A percentile compares a stretch with the other conserved stretches of the same genome.
phyloP scores from a whole-genome alignment of 2,329 filamentous ascomycete species.

The Colletotrichum sp. region DNA sequence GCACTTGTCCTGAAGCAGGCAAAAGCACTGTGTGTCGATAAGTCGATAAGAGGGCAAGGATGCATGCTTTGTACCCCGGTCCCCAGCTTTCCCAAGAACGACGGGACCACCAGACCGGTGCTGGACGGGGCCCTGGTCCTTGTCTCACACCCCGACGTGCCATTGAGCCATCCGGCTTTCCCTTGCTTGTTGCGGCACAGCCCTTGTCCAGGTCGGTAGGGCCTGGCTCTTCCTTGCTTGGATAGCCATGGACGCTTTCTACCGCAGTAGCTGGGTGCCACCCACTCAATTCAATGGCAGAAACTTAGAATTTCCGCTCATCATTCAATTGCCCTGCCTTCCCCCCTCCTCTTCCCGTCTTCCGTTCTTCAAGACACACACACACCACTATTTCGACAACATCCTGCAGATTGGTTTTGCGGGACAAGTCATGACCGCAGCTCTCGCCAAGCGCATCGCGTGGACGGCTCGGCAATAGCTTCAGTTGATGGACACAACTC shows the following conservation, averaged over 20 bases:
- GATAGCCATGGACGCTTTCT: conserved; percentile 8
- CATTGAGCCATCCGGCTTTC: conserved; percentile 17
- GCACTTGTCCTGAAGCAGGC: conserved; percentile 12
- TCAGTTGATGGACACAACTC: conserved; percentile 6
- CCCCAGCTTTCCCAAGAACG: conserved; percentile 20
- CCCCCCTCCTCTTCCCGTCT: neutral
- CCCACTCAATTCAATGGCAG: conserved; percentile 10
- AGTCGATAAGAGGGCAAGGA: neutral
- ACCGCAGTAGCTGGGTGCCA: neutral
- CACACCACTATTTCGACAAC: neutral
- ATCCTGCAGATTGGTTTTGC: neutral
- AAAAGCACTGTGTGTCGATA: conserved; percentile 15
- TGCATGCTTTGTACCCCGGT: conserved; percentile 3
- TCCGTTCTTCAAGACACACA: neutral
- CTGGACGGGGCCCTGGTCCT: conserved; percentile 13
- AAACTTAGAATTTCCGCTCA: conserved; percentile 13
- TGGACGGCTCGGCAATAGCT: neutral
- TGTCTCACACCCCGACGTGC: conserved; percentile 16
- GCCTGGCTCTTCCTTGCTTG: conserved; percentile 10
- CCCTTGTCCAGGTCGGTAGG: neutral
- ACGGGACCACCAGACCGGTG: conserved; percentile 15
- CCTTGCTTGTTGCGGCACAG: conserved; percentile 22
- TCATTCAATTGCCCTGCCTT: conserved; percentile 4
- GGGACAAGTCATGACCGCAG: neutral
- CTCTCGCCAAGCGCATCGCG: neutral